Percentiles rank a stretch among this genome's conserved stretches.
phyloP scores from a whole-genome alignment of 257 asterid genomes.

The Capsicum chinense region DNA sequence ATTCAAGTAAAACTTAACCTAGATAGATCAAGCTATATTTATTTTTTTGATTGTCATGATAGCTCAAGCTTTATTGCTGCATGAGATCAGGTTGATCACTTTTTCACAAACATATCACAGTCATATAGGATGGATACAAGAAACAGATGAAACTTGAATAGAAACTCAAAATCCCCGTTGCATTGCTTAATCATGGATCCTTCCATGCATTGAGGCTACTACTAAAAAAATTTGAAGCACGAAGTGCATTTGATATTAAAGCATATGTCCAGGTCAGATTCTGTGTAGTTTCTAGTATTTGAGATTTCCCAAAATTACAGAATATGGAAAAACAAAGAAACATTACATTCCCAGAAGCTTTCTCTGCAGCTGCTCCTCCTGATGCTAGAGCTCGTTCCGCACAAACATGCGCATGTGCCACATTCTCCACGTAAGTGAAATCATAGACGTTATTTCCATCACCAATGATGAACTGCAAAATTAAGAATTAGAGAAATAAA shows the following conservation, averaged over 20 bases:
- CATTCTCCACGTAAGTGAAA: slow-evolving; percentile 95
- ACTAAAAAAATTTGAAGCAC: background rate
- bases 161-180: background rate
- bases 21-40: background rate
- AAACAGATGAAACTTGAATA: slow-evolving; percentile 16
- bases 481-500: background rate
- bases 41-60: background rate
- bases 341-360: slow-evolving; percentile 87
- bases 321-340: slow-evolving; percentile 7
- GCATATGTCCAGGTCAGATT: background rate
- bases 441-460: slow-evolving; percentile 88
- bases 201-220: background rate
- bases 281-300: background rate
- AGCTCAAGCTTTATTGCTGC: background rate
- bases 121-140: background rate
- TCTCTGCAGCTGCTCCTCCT: slow-evolving; percentile 71
- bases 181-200: background rate
- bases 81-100: slow-evolving; percentile 3
- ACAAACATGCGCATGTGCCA: slow-evolving; percentile 97
- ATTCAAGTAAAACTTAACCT: background rate
- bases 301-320: background rate
- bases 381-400: slow-evolving; percentile 98
- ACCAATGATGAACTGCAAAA: slow-evolving; percentile 83
- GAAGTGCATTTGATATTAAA: background rate
- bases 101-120: background rate